Evolutionary conservation across 129 eudicot species (phyloP), one percentile per base, ranked within the genome.

Genomic region (Flaveria robusta): DNA sequence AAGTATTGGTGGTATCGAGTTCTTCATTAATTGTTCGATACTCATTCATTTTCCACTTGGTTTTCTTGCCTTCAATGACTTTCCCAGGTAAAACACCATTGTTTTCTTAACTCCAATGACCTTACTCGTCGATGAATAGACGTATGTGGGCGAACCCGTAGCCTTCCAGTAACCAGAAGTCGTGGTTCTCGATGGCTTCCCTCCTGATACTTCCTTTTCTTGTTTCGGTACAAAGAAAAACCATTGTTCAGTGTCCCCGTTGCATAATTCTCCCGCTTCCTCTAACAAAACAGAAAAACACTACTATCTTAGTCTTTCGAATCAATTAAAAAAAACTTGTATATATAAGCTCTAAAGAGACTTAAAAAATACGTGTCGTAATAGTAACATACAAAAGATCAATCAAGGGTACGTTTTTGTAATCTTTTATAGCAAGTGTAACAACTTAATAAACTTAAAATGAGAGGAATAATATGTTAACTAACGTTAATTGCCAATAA

Each of bases 11-110:
- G 45, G 79, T 58, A 49, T 78, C 68, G 1, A 39, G 68, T 54
- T 75, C 79, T 50, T 24, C 62, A 15, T 75, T 65, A 20, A 87
- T 87, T 70, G 84, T 81, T 72, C 70, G 77, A 27, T 88, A 90
- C 83, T 90, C 96, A 8, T 88, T 88, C 93, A 90, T 90, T 66
- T 88, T 90, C 96, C 96, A 90, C 43, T 82, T 75, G 9, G 93
- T 88, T 72, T 90, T 90, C 39, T 41, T 67, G 16, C 96, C 91
- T 5, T 41, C 49, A 4, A 88, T 71, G 96, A 88, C 77, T 81
- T 90, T n/a, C 96, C 96, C 23, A 60, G 71, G 75, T 90, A 90
- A 73, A 88, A 90, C 27, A 90, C 96, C 96, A 90, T 82, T 23
- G 89, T 82, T 74, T 74, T 88, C 85, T 88, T 90, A 43, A 82